Conservation (phyloP, 202 grass and related monocot species). For the Panicum hallii region DNA sequence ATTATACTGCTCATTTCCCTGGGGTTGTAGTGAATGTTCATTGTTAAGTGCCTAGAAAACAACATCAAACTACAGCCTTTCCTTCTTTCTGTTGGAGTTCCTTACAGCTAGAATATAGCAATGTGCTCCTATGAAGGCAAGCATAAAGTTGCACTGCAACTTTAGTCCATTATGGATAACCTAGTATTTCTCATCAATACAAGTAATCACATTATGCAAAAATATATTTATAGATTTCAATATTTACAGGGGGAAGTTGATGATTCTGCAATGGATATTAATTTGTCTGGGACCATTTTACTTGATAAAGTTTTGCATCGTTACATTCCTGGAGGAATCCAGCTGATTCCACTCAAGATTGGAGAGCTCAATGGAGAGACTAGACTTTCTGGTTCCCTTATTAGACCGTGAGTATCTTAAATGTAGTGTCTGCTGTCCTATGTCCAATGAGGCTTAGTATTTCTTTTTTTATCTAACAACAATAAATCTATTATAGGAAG, state of each 20-base stretch:
- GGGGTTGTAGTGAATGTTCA: conserved; percentile 4
- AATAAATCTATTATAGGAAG: conserved; percentile 63
- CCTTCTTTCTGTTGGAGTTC: conserved; percentile 28
- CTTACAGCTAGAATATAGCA: conserved; percentile 10
- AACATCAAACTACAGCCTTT: not conserved
- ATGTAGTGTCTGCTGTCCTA: conserved; percentile 31
- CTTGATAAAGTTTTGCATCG: conserved; percentile 88
- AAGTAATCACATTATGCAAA: conserved; percentile 39
- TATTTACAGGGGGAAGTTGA: conserved; percentile 83
- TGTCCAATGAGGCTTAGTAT: conserved; percentile 25
- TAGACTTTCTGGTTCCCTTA: conserved; percentile 88
- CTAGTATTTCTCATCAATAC: conserved; percentile 7
- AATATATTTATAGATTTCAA: conserved; percentile 49
- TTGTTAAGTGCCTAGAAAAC: conserved; percentile 34
- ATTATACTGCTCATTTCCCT: conserved; percentile 33
- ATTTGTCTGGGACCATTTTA: conserved; percentile 96
- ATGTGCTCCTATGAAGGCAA: not conserved
- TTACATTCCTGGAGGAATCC: conserved; percentile 81
- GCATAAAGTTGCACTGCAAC: conserved; percentile 17
- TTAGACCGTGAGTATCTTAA: conserved; percentile 81
- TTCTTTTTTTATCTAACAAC: conserved; percentile 33
- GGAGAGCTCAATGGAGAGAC: conserved; percentile 99
- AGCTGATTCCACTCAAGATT: conserved; percentile 81
- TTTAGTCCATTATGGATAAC: not conserved
- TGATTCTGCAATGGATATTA: conserved; percentile 94